Conservation (phyloP, 164 flowering plant species). For the Liquidambar formosana region DNA sequence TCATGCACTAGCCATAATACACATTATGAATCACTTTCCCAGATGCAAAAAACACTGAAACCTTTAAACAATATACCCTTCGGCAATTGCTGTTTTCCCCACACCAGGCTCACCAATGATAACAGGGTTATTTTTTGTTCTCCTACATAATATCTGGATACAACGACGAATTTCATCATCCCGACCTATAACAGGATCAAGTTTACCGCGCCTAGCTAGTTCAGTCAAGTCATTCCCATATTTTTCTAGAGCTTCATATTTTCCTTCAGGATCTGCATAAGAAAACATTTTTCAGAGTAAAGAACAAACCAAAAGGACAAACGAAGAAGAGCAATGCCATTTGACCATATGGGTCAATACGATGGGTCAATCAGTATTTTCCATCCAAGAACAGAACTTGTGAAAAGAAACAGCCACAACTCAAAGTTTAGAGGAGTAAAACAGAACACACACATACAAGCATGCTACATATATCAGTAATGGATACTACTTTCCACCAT, state of each 20-base stretch:
- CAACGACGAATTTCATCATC: slow-evolving; percentile 99
- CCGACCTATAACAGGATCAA: slow-evolving; percentile 97
- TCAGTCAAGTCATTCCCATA: slow-evolving; percentile 95
- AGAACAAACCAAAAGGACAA: not conserved
- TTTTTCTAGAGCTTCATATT: slow-evolving; percentile 85
- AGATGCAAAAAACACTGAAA: not conserved
- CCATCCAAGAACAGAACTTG: too few relatives aligned
- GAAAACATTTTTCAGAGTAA: slow-evolving; percentile 1
- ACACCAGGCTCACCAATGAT: slow-evolving; percentile 99
- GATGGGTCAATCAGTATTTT: too few relatives aligned
- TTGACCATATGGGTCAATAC: too few relatives aligned
- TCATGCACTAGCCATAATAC: not conserved
- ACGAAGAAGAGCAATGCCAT: too few relatives aligned
- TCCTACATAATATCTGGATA: slow-evolving; percentile 83
- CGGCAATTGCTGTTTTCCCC: slow-evolving; percentile 99
- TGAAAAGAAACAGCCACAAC: too few relatives aligned
- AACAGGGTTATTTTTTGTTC: slow-evolving; percentile 97
- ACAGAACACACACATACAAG: too few relatives aligned
- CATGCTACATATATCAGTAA: too few relatives aligned
- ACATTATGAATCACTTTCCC: not conserved
- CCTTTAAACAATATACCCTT: slow-evolving; percentile 61
- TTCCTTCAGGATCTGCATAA: slow-evolving; percentile 86
- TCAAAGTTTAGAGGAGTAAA: too few relatives aligned
- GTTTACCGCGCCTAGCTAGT: slow-evolving; percentile 92
- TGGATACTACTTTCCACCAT: too few relatives aligned